Evolutionary conservation across 306 rosid species (phyloP), one percentile per base, ranked within the genome.

Genomic region (Leucaena leucocephala): DNA sequence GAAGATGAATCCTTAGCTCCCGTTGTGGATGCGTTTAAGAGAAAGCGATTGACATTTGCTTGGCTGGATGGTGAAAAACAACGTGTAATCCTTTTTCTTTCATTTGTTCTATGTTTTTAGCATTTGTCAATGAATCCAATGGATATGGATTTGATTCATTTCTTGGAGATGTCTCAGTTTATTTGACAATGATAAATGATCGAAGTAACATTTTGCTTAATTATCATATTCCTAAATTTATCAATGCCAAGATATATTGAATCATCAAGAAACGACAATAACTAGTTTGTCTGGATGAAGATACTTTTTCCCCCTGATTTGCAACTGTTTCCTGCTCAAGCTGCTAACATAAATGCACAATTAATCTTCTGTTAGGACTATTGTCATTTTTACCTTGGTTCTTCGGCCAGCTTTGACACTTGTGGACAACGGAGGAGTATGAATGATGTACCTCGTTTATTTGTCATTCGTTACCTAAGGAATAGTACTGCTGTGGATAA

Each of bases 41-140:
- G 74, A 72, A 91, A 87, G 76, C 87, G 97, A 75, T 77, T 95
- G 86, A 89, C 98, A 75, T 90, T 95, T 86, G 79, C 95, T 80
- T 95, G 98, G 98, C 89, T 95, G 87, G 98, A 92, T 48, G 97
- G 98, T 76, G 97, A 91, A 87, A 90, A 84, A 61, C 98, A 95
- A 75, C 84, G 90, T 94, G 98, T 92, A 59, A 62, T 64, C 50
- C 16, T 63, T 65, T 82, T 76, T 49, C 69, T 72, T 63, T 66
- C 72, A 43, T 40, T 52, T 62, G 42, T 68, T 64, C 55, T 11
- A 21, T 54, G 40, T 44, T 44, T 46, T 64, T 61, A 45, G 65
- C 64, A 54, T 52, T 44, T 16, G 67, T 64, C 21, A 80, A 66
- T 76, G 73, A 67, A 66, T 59, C 48, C 52, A 9, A 44, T 34